These are phyloP conservation scores for Chaetomiaceae sp. DNA, from an alignment of 2,329 filamentous ascomycete genomes.

Conservation along the genomic window DNA sequence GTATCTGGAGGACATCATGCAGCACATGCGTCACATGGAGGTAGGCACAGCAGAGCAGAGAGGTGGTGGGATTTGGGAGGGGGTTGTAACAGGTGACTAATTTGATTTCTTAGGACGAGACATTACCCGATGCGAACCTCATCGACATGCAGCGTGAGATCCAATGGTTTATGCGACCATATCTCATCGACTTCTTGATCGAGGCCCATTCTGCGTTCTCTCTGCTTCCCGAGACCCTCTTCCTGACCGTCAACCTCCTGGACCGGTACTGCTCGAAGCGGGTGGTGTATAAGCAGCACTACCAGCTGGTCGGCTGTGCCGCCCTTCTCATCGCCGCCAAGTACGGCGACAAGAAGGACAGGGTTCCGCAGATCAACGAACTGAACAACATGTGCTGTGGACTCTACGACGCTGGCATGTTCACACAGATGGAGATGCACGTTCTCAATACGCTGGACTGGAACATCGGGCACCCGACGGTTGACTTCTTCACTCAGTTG, in stretches of 20 bases:
- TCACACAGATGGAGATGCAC: slow-evolving; percentile 99
- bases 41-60: too few relatives aligned
- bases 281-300: slow-evolving; percentile 98
- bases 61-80: too few relatives aligned
- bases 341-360: slow-evolving; percentile 97
- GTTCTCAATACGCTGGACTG: slow-evolving; percentile 96
- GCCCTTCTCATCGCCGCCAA: slow-evolving; percentile 95
- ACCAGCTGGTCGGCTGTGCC: slow-evolving; percentile 94
- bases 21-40: slow-evolving; percentile 96
- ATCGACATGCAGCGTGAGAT: slow-evolving; percentile 99
- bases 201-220: slow-evolving; percentile 96
- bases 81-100: too few relatives aligned
- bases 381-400: slow-evolving; percentile 99
- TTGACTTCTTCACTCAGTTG: slow-evolving; percentile 88
- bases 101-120: slow-evolving; percentile 58
- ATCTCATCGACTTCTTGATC: slow-evolving; percentile 95
- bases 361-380: slow-evolving; percentile 95
- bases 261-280: slow-evolving; percentile 97
- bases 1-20: slow-evolving; percentile 89
- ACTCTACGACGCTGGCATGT: slow-evolving; percentile 98
- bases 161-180: slow-evolving; percentile 99
- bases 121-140: slow-evolving; percentile 89
- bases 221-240: slow-evolving; percentile 88
- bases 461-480: slow-evolving; percentile 92
- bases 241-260: slow-evolving; percentile 92